A percentile compares a stretch with the other conserved stretches of the same genome.
Conservation (phyloP, 768 basidiomycete genomes). For the Dentipellis fragilis region DNA sequence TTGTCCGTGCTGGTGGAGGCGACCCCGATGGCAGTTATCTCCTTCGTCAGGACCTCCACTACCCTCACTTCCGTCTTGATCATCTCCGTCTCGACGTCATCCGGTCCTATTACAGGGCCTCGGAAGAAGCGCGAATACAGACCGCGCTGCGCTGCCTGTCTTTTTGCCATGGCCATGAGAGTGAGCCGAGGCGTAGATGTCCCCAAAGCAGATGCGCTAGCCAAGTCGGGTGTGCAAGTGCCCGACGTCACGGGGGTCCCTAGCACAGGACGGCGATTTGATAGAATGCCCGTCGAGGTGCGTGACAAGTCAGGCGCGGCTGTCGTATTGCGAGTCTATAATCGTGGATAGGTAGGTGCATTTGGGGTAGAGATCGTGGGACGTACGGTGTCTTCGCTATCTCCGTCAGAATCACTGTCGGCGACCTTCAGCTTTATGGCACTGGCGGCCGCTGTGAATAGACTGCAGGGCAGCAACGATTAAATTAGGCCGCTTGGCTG, state of each 20-base stretch:
- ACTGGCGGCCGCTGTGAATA: slow-evolving; percentile 76
- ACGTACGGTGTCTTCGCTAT: slow-evolving; percentile 24
- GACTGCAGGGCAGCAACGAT: slow-evolving; percentile 28
- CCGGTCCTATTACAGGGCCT: slow-evolving; percentile 58
- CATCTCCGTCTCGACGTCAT: slow-evolving; percentile 16
- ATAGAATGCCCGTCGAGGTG: slow-evolving; percentile 69
- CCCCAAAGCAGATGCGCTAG: slow-evolving; percentile 16
- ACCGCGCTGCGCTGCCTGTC: slow-evolving; percentile 63
- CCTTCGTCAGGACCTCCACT: background rate
- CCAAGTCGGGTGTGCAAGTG: slow-evolving; percentile 30
- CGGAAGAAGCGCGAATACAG: slow-evolving; percentile 79
- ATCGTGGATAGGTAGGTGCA: slow-evolving; percentile 1
- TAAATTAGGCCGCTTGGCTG: background rate
- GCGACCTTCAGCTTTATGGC: slow-evolving; percentile 66
- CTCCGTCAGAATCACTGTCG: slow-evolving; percentile 19
- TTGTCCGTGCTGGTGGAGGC: slow-evolving; percentile 6
- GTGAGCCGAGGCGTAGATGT: slow-evolving; percentile 28
- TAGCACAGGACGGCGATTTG: slow-evolving; percentile 49
- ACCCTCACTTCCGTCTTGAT: background rate
- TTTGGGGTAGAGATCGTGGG: no score
- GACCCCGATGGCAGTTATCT: background rate
- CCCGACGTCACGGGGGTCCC: slow-evolving; percentile 38
- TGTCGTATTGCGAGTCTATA: slow-evolving; percentile 5
- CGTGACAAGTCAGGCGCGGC: slow-evolving; percentile 31
- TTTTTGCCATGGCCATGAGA: slow-evolving; percentile 57